Base-by-base conservation (phyloP, 306 rosid genomes). In the Oxytropis ochrocephala region DNA sequence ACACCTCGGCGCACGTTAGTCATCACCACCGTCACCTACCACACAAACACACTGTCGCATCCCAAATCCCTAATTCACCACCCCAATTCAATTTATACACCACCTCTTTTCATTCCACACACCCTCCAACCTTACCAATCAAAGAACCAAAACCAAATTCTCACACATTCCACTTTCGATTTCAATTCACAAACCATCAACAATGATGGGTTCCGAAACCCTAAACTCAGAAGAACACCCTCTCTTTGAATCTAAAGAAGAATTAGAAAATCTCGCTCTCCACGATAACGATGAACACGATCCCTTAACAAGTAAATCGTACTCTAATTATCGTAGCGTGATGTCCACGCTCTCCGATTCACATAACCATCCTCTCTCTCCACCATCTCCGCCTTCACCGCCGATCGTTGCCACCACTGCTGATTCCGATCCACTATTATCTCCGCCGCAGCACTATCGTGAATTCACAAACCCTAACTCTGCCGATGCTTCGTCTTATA, bases 141-240 rank as follows among this genome's bases (percentile, higher is more conserved):
- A 8, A 30, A 60, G 4, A 46, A 51, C 24, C 70, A 49, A 39
- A 21, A 39, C 5, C 52, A 58, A 71, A 27, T 49, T 50, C 57
- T 32, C 7, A 0, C 51, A 16, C 46, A n/a, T 6, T 35, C 69
- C 56, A 53, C 70, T 36, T 73, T 16, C 38, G 12, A 53, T 51
- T 50, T 19, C 66, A 1, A 54, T 24, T 64, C 8, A 19, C 5
- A 21, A 53, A 4, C 2, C 32, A 53, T 53, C 59, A 54, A 54
- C 65, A 85, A 93, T 93, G 98, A 93, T 93, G 96, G 98, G 86
- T 78, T 88, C 96, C 10, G 89, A 85, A 78, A 81, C 83, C 42
- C 84, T 85, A 41, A 80, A 79, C 77, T 63, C 71, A 11, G 86
- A 80, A 36, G 88, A 62, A 27, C 81, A 87, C 44, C 91, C 74